These are phyloP conservation scores for Agaricales sp. DNA, from an alignment of 1,284 basidiomycete genomes.

Conservation along the genomic window DNA sequence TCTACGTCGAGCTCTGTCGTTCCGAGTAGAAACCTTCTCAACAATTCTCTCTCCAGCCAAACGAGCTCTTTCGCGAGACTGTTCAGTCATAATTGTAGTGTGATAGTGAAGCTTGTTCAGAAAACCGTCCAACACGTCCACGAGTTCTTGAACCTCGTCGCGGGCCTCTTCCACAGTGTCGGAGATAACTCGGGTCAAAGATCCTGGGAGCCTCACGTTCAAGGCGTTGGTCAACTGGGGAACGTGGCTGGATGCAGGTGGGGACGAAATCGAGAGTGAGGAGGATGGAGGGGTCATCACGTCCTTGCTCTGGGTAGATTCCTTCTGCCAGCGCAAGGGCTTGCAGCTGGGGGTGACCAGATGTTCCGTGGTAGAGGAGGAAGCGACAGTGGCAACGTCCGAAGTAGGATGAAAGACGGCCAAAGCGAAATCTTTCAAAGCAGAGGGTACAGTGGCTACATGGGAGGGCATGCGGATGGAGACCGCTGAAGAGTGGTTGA, in stretches of 20 bases:
- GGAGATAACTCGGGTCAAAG: conserved; percentile 42
- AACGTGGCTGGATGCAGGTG: conserved; percentile 19
- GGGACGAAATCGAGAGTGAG: conserved; percentile 15
- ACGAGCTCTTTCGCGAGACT: conserved; percentile 35
- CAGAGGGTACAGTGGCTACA: conserved; percentile 27
- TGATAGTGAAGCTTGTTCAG: conserved; percentile 37
- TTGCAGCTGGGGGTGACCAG: conserved; percentile 12
- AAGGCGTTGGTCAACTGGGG: conserved; percentile 22
- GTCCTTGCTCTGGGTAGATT: conserved; percentile 24
- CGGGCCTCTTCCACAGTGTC: conserved; percentile 30
- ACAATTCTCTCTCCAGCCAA: conserved; percentile 24
- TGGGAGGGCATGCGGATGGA: conserved; percentile 21
- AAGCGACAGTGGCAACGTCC: conserved; percentile 24
- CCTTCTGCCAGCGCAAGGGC: conserved; percentile 23
- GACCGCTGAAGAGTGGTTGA: conserved; percentile 27
- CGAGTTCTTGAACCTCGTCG: conserved; percentile 44
- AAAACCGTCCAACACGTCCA: conserved; percentile 53
- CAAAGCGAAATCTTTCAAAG: conserved; percentile 44
- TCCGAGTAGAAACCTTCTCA: neutral
- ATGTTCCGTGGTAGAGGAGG: conserved; percentile 15
- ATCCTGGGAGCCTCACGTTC: conserved; percentile 32
- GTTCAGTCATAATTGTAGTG: conserved; percentile 31
- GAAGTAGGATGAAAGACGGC: conserved; percentile 40
- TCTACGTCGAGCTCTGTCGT: neutral
- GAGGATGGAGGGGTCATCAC: conserved; percentile 26